Evolutionary conservation across 2,329 filamentous ascomycete species (phyloP).

Genomic region (Alternaria brassicae): DNA sequence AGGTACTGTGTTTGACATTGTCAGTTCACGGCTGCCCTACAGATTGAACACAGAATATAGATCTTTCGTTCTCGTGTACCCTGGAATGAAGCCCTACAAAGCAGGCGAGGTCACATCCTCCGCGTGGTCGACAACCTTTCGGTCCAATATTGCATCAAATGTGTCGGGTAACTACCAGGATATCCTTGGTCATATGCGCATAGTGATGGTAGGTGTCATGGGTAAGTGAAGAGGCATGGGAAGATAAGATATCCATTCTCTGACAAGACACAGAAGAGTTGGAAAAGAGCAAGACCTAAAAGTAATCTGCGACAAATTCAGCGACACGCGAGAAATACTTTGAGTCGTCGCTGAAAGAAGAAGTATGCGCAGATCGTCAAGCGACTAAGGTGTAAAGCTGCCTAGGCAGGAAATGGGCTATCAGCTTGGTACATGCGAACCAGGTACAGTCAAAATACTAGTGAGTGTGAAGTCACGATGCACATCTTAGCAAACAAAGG

Average conservation of each 20-base stretch:
- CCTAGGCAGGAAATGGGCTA: no score
- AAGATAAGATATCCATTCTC: not conserved
- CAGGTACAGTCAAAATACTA: no score
- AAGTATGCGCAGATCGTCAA: not conserved
- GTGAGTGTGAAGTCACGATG: no score
- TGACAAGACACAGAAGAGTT: not conserved
- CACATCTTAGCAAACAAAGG: no score
- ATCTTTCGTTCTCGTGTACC: not conserved
- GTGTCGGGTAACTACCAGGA: no score
- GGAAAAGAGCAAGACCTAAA: not conserved
- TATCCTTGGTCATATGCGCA: no score
- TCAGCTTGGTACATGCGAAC: no score
- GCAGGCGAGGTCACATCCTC: not conserved
- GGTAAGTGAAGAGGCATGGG: not conserved
- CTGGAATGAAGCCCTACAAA: not conserved
- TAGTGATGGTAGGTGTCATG: not conserved
- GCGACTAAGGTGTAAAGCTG: not conserved
- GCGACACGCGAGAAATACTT: no score
- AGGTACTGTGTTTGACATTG: not conserved
- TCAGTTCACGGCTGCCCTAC: no score
- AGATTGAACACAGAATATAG: no score
- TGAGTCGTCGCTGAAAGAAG: not conserved
- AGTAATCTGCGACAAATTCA: not conserved
- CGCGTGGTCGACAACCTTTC: not conserved
- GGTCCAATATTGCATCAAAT: rapidly evolving